Base-by-base conservation (phyloP, 306 rosid genomes). In the Cyamopsis tetragonoloba region DNA sequence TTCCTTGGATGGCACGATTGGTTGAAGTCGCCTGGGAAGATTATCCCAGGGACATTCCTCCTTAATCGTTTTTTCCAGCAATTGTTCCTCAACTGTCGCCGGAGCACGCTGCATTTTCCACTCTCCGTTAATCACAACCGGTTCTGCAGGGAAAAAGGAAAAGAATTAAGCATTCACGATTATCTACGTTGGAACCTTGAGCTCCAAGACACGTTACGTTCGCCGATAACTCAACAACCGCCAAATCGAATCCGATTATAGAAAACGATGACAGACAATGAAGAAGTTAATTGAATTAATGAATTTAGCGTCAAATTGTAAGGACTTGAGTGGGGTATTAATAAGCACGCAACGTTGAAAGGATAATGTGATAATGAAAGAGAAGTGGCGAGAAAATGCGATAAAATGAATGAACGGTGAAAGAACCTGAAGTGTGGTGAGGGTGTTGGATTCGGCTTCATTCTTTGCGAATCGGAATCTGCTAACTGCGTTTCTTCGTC, bases 31-130 rank as follows among this genome's bases (percentile, higher is more conserved):
- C 79, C 80, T 85, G 0, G 96, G 92, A 51, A 92, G 88, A 77
- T 30, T 92, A 48, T 89, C 96, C 96, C 96, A 92, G 9, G 79
- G 70, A 18, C 92, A 89, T 74, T 92, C 96, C 41, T 92, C 98
- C 76, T 81, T 83, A 63, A 92, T 74, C 22, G 95, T 91, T 71
- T 84, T 92, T 62, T 84, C 77, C 53, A 89, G 17, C 85, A 85
- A 74, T 63, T 76, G 92, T 11, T 92, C 91, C 77, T 89, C 98
- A 1, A 86, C 19, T 24, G 92, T 83, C 22, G 75, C 80, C 4
- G 83, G 68, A 79, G 44, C 39, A 51, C 79, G 95, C 83, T 75
- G 92, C 98, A 92, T 92, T 70, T 80, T 84, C 60, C 66, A 65
- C 77, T 61, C 43, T 61, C 6, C 63, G 38, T 69, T 8, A 80